Evolutionary conservation across 768 basidiomycete species (phyloP).

Genomic region (Cystobasidium onofrii): DNA sequence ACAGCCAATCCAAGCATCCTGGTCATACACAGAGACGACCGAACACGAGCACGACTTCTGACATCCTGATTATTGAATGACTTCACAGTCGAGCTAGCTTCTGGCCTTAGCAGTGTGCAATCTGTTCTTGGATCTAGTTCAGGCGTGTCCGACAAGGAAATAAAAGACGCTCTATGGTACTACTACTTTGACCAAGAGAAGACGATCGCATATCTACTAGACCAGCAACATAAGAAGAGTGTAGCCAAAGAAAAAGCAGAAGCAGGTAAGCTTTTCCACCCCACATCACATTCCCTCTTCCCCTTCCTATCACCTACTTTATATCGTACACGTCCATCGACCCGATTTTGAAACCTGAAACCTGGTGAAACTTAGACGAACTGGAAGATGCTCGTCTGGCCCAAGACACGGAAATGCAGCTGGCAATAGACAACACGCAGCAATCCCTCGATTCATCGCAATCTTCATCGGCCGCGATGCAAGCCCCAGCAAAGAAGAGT

Average conservation of each 20-base stretch:
- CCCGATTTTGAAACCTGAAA: constrained; percentile 4
- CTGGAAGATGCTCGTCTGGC: neutral
- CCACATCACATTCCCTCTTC: neutral
- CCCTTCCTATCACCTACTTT: constrained; percentile 40
- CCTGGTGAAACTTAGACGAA: neutral
- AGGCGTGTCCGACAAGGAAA: constrained; percentile 55
- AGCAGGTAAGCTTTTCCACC: constrained; percentile 59
- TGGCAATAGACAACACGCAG: neutral
- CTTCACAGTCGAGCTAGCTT: constrained; percentile 60
- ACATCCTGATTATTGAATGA: constrained; percentile 17
- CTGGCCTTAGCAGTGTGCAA: constrained; percentile 62
- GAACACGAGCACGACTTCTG: constrained; percentile 54
- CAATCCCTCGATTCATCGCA: neutral
- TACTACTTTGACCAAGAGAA: constrained; percentile 74
- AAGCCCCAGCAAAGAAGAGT: neutral
- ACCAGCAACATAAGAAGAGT: constrained; percentile 60
- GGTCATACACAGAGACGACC: constrained; percentile 35
- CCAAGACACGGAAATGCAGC: neutral
- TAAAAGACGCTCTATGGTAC: constrained; percentile 78
- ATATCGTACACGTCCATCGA: constrained; percentile 20
- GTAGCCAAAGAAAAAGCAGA: constrained; percentile 29
- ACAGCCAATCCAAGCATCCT: neutral
- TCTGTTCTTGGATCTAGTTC: constrained; percentile 60
- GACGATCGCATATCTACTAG: constrained; percentile 59
- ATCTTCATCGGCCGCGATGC: neutral